These are phyloP conservation scores for Epipyxis sp. DNA, from an alignment of 108 stramenopile species.

Conservation along the genomic window DNA sequence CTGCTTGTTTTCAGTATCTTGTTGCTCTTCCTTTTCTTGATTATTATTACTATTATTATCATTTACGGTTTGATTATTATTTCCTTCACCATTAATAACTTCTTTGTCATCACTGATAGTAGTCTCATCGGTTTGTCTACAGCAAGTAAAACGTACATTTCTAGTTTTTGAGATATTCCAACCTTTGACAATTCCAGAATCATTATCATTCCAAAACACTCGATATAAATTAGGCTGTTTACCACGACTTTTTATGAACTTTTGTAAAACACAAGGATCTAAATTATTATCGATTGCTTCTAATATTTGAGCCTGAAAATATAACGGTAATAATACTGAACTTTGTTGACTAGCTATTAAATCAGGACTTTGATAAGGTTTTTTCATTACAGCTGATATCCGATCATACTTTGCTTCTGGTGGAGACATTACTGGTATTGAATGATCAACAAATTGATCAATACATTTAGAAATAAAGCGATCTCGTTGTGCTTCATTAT, in stretches of 20 bases:
- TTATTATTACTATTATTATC: no score
- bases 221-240: background rate
- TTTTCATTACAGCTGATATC: background rate
- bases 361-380: background rate
- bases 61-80: no score
- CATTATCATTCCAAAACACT: background rate
- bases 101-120: no score
- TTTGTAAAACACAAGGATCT: background rate
- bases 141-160: no score
- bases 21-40: no score
- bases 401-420: background rate
- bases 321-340: background rate
- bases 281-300: background rate
- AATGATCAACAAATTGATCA: background rate
- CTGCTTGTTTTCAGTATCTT: no score
- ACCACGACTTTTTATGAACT: background rate
- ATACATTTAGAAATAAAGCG: background rate
- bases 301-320: background rate
- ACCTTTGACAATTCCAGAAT: background rate
- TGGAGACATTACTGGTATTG: background rate
- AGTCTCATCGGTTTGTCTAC: no score
- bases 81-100: no score
- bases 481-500: background rate
- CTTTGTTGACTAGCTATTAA: background rate
- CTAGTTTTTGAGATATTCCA: background rate